These are phyloP conservation scores for Acrasis kona DNA, from an alignment of 78 protist genomes.

Conservation along the genomic window DNA sequence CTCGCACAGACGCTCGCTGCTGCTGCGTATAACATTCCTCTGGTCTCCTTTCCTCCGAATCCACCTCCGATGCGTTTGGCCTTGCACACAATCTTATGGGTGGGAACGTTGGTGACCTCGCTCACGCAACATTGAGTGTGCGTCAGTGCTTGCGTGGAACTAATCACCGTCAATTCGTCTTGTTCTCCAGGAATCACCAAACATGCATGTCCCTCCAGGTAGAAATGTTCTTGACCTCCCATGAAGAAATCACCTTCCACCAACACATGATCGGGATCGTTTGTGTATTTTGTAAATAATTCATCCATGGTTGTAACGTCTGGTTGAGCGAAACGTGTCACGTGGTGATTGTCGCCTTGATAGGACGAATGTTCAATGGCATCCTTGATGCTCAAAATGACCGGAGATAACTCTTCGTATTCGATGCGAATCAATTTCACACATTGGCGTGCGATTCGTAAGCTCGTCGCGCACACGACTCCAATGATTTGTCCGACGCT, in stretches of 20 bases:
- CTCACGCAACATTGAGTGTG: slow-evolving; percentile 55
- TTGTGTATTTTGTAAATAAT: no score
- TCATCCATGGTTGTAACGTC: no score
- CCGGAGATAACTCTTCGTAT: slow-evolving; percentile 50
- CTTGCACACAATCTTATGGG: slow-evolving; percentile 30
- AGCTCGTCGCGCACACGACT: slow-evolving; percentile 64
- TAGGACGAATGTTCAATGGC: slow-evolving; percentile 46
- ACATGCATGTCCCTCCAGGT: slow-evolving; percentile 73
- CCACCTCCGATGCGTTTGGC: slow-evolving; percentile 93
- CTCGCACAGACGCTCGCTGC: slow-evolving; percentile 63
- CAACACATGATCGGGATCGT: slow-evolving; percentile 9
- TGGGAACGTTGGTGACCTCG: slow-evolving; percentile 59
- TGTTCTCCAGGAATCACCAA: slow-evolving; percentile 79
- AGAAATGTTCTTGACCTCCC: slow-evolving; percentile 94
- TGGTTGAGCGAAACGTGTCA: no score
- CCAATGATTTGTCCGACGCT: slow-evolving; percentile 65
- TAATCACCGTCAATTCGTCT: slow-evolving; percentile 32
- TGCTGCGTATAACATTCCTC: slow-evolving; percentile 12
- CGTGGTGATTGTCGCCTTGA: not conserved
- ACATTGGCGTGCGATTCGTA: slow-evolving; percentile 37
- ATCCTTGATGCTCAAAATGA: slow-evolving; percentile 66
- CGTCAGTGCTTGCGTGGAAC: slow-evolving; percentile 66
- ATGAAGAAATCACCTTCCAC: slow-evolving; percentile 43
- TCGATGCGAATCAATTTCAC: slow-evolving; percentile 45
- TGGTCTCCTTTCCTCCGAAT: slow-evolving; percentile 93